These are phyloP conservation scores for Streptanthus diversifolius DNA, from an alignment of 345 rosid genomes.

Conservation along the genomic window DNA sequence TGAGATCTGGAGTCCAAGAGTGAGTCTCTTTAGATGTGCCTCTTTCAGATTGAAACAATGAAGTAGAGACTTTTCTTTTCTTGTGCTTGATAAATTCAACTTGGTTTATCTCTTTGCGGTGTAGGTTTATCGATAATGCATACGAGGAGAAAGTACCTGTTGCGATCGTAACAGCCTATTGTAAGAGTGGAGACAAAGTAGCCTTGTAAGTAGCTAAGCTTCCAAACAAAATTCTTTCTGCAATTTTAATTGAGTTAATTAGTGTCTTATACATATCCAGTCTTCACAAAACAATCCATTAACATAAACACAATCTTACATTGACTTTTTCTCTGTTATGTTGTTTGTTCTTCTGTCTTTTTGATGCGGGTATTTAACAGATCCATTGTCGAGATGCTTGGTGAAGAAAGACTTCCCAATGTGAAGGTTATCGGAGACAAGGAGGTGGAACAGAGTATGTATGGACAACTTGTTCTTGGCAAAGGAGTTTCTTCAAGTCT, in stretches of 20 bases:
- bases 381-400: slow-evolving; percentile 73
- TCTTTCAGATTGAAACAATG: not conserved
- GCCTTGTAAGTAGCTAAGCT: slow-evolving; percentile 50
- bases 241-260: not conserved
- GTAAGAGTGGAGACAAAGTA: slow-evolving; percentile 70
- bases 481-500: slow-evolving; percentile 52
- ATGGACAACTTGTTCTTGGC: slow-evolving; percentile 72
- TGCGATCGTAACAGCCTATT: slow-evolving; percentile 55
- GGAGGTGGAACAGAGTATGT: slow-evolving; percentile 72
- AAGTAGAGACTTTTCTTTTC: not conserved
- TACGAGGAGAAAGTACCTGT: slow-evolving; percentile 56
- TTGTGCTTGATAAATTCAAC: not conserved
- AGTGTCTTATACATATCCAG: not conserved
- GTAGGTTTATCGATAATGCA: slow-evolving; percentile 80
- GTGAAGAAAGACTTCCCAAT: slow-evolving; percentile 58
- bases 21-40: slow-evolving; percentile 40
- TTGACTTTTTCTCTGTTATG: not conserved
- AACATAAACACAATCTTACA: not conserved
- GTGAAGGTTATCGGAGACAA: slow-evolving; percentile 58
- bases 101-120: slow-evolving; percentile 17
- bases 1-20: slow-evolving; percentile 87
- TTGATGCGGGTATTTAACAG: slow-evolving; percentile 33
- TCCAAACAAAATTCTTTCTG: not conserved
- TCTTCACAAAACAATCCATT: not conserved
- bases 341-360: not conserved